Evolutionary conservation across 768 basidiomycete species (phyloP).

Genomic region (Mycena latifolia): DNA sequence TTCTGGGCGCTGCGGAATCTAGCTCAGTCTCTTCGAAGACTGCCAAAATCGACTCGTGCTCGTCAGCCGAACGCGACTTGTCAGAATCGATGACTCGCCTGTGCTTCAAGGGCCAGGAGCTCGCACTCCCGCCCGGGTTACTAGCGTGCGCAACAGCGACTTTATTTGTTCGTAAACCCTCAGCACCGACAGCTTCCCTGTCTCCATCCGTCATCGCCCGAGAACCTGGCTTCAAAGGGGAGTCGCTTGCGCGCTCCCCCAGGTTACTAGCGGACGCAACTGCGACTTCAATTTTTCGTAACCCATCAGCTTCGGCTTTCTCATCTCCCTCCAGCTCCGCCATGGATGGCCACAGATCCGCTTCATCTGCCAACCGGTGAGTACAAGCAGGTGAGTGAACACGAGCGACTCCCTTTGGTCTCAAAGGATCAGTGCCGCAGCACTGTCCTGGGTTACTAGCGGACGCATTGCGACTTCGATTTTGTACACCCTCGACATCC

Average conservation of each 20-base stretch:
- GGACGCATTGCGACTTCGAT: slow-evolving; percentile 18
- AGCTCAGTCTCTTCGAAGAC: slow-evolving; percentile 8
- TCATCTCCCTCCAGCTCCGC: slow-evolving; percentile 9
- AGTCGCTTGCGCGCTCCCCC: slow-evolving; percentile 7
- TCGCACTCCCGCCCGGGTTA: slow-evolving; percentile 19
- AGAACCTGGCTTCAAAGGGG: slow-evolving; percentile 12
- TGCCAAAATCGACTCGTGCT: slow-evolving; percentile 16
- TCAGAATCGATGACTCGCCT: slow-evolving; percentile 5
- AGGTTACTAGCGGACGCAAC: slow-evolving; percentile 21
- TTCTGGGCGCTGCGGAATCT: slow-evolving; percentile 2
- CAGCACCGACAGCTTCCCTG: slow-evolving; percentile 2
- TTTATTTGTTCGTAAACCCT: slow-evolving; percentile 23
- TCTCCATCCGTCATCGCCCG: neutral
- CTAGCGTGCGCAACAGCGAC: slow-evolving; percentile 21
- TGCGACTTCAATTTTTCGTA: slow-evolving; percentile 24
- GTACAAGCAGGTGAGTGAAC: neutral
- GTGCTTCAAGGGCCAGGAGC: slow-evolving; percentile 23
- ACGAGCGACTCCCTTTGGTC: slow-evolving; percentile 5
- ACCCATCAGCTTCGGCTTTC: slow-evolving; percentile 9
- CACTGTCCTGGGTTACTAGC: slow-evolving; percentile 29
- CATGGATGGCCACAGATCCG: slow-evolving; percentile 1
- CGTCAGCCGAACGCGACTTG: slow-evolving; percentile 6
- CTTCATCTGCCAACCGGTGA: slow-evolving; percentile 10
- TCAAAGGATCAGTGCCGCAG: slow-evolving; percentile 20
- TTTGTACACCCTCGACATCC: slow-evolving; percentile 9